Base-by-base conservation (phyloP, 257 asterid genomes). In the Eustoma russellianum region DNA sequence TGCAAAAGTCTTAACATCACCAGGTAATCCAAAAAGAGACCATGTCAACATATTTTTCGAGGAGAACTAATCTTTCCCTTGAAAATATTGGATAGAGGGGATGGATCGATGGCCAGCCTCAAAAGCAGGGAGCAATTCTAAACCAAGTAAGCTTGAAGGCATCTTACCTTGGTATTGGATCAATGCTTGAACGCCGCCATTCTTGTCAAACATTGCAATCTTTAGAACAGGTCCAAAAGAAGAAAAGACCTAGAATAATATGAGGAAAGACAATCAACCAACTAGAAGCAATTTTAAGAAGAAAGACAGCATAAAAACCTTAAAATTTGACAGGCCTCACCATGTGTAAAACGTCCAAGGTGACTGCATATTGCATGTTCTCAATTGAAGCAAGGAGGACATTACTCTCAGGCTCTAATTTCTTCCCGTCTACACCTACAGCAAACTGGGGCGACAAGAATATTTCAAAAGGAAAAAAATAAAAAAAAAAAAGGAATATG, bases 311-410 rank as follows among this genome's bases (percentile, higher is more conserved):
- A 63, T 14, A 6, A 9, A 48, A 73, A 60, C 61, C 43, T 35
- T 57, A 57, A 57, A 49, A 51, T 50, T 45, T 16, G 45, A 66
- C 61, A 56, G 61, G 53, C 35, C 60, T 58, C 81, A 88, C 97
- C 85, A 74, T 79, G 58, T 85, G 87, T 49, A 88, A 57, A 46
- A 85, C 89, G 60, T 88, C 97, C 82, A 88, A 72, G 57, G 97
- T 88, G 51, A 88, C 95, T 33, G 90, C 79, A 76, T 89, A 89
- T 63, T 89, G 97, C 97, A 89, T 89, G 80, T 89, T 89, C 68
- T 89, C 97, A n/a, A 89, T 86, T 5, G 97, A 83, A 55, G 97
- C 95, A 59, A 89, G 95, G 54, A 89, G 83, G 56, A 89, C 97
- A 72, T 89, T 89, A 72, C 97, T 89, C 73, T 85, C 95, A 12